Base-by-base conservation (phyloP, 2,329 filamentous ascomycete genomes). In the Phialophora chinensis region DNA sequence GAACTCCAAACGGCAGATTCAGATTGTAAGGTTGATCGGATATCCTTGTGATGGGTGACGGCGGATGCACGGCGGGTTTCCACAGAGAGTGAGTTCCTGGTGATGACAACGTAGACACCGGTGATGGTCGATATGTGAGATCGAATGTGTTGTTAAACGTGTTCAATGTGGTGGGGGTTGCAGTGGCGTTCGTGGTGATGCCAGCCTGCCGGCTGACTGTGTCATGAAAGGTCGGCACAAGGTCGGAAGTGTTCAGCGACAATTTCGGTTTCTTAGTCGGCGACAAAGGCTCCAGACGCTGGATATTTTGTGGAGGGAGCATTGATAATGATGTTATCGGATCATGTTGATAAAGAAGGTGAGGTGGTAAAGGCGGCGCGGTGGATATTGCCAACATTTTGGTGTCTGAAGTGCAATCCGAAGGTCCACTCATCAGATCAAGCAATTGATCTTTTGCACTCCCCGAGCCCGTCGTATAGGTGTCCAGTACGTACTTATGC, bases 131-230 rank as follows among this genome's bases (percentile, higher is more conserved):
- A 27, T 73, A 75, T n/a, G 75, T 70, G 47, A 78, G 74, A 49
- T 86, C 82, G 71, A 86, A 87, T 59, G 85, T 83, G 76, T 89
- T 89, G 72, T 79, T 83, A 73, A 87, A 87, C 60, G 87, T 89
- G 75, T 88, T 89, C 72, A 84, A 81, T 50, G 83, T 78, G 1
- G 87, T 89, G 11, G 87, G 87, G 7, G 87, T 88, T 33, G 83
- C 81, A 1, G 77, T 75, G 7, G 77, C 65, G 4, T 59, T 35
- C 6, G 47, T 35, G 10, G 42, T 66, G 52, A 47, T 50, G 23
- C 58, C 47, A 23, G 38, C 57, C 23, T 62, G 76, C 62, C 82
- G 83, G 27, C 77, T 79, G n/a, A 83, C 82, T 44, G 81, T 82
- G 68, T 83, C 86, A 64, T 84, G 84, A 74, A 86, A 86, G 25